Evolutionary conservation across 768 basidiomycete species (phyloP).

Genomic region (Rhodotorula babjevae): DNA sequence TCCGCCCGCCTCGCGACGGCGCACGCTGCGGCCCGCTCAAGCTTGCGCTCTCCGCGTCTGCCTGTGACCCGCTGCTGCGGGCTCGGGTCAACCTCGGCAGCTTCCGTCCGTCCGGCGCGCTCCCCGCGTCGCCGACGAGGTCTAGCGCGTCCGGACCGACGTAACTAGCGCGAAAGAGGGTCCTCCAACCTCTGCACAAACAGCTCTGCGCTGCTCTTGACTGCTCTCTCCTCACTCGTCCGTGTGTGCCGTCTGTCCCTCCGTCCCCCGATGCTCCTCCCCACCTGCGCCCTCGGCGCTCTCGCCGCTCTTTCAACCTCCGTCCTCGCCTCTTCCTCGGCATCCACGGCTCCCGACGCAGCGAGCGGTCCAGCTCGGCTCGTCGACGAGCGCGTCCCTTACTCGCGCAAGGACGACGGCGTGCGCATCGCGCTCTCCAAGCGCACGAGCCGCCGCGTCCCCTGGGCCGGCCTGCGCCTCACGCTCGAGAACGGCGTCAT

Average conservation of each 20-base stretch:
- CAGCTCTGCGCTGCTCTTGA: too few species aligned
- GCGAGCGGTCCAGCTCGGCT: not conserved
- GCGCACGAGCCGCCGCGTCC: not conserved
- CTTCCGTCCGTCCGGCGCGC: too few species aligned
- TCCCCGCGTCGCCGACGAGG: too few species aligned
- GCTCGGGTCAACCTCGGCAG: too few species aligned
- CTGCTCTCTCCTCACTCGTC: not conserved
- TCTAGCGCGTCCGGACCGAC: too few species aligned
- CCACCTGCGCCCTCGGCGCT: not conserved
- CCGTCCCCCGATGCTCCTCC: too few species aligned
- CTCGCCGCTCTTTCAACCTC: conserved; percentile 1
- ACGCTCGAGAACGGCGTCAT: not conserved
- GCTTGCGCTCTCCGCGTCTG: too few species aligned
- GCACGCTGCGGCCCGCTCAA: too few species aligned
- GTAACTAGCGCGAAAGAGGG: too few species aligned
- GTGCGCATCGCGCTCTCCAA: not conserved
- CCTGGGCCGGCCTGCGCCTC: not conserved
- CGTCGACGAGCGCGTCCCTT: not conserved
- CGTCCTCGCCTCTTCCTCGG: not conserved
- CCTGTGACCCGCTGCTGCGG: too few species aligned
- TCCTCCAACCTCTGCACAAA: not conserved
- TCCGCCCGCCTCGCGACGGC: too few species aligned
- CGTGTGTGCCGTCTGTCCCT: too few species aligned
- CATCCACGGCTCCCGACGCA: not conserved
- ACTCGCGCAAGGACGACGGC: not conserved